phyloP scores from a whole-genome alignment of 768 basidiomycete genomes.

The Rhizopogon vesiculosus region DNA sequence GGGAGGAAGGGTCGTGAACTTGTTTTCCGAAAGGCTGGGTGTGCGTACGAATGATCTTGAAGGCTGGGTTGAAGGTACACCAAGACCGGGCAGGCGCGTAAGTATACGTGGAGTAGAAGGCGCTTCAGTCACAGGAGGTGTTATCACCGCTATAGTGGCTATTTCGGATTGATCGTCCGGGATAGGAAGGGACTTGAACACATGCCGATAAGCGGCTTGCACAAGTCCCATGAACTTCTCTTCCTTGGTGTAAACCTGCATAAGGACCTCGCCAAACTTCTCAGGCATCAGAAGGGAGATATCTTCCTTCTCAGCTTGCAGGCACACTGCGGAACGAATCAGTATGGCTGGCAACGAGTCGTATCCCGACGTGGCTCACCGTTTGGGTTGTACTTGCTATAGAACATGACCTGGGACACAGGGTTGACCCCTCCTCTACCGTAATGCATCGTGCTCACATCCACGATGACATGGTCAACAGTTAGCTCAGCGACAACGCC shows the following conservation, averaged over 20 bases:
- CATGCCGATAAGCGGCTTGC: slow-evolving; percentile 60
- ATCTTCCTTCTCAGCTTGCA: slow-evolving; percentile 45
- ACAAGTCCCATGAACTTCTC: slow-evolving; percentile 50
- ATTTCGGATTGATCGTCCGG: slow-evolving; percentile 1
- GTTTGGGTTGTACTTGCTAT: slow-evolving; percentile 58
- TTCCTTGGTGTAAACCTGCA: slow-evolving; percentile 71
- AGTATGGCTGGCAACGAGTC: neutral
- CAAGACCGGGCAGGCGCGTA: slow-evolving; percentile 12
- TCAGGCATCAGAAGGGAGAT: slow-evolving; percentile 63
- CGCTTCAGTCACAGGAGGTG: slow-evolving; percentile 33
- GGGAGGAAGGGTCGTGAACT: slow-evolving; percentile 42
- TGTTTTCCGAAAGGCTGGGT: slow-evolving; percentile 32
- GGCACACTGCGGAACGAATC: slow-evolving; percentile 31
- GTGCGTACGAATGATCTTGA: slow-evolving; percentile 21
- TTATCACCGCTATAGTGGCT: slow-evolving; percentile 9
- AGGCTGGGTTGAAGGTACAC: neutral
- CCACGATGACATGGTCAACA: slow-evolving; percentile 56
- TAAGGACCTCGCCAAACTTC: slow-evolving; percentile 62
- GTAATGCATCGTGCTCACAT: slow-evolving; percentile 64
- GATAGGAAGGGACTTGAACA: slow-evolving; percentile 23
- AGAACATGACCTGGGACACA: slow-evolving; percentile 65
- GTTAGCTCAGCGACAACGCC: slow-evolving; percentile 31
- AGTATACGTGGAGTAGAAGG: slow-evolving; percentile 32
- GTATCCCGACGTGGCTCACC: slow-evolving; percentile 32
- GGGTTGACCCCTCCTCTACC: slow-evolving; percentile 73